Base-by-base conservation (phyloP, 305 asterid genomes). In the Salvia sclarea region DNA sequence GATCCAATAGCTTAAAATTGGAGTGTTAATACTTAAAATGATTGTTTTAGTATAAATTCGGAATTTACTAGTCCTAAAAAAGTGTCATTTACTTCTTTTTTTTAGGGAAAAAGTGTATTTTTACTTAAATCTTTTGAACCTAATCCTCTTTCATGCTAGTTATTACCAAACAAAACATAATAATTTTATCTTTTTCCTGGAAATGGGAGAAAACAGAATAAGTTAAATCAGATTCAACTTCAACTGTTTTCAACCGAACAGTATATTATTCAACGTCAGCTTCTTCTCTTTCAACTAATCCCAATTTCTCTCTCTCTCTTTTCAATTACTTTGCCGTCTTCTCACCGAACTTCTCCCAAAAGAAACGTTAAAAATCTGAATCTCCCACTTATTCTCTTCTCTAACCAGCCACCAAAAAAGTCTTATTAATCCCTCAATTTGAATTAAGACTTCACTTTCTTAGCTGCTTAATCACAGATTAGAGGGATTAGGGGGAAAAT, bases 271-370 rank as follows among this genome's bases (percentile, higher is more conserved):
- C 70, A 14, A 25, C 68, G 68, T 63, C 73, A 64, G 60, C 58
- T 53, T 64, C 57, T 56, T 18, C 4, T 61, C 44, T 48, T 37
- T 25, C 48, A 59, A 52, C 73, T 43, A 35, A 69, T 54, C 59
- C 66, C 66, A 73, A 55, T 14, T 21, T 47, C 49, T n/a, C 40
- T 5, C 74, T 37, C 61, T 35, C 75, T 49, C 68, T 5, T 2
- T 6, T 2, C 21, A 0, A 0, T 9, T 25, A 60, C 16, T 25
- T 70, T 78, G 78, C 83, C 54, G 76, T 65, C 79, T 62, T 66
- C 73, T 57, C 69, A 75, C 79, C 53, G 75, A 69, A 63, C 74
- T 38, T 49, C 64, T 55, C 56, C 53, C 56, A 38, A 52, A 63
- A 62, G 64, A 72, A 64, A n/a, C n/a, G n/a, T n/a, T n/a, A n/a